Evolutionary conservation across 495 filamentous ascomycete species (phyloP).

Genomic region (Xanthoparmelia taractica): DNA sequence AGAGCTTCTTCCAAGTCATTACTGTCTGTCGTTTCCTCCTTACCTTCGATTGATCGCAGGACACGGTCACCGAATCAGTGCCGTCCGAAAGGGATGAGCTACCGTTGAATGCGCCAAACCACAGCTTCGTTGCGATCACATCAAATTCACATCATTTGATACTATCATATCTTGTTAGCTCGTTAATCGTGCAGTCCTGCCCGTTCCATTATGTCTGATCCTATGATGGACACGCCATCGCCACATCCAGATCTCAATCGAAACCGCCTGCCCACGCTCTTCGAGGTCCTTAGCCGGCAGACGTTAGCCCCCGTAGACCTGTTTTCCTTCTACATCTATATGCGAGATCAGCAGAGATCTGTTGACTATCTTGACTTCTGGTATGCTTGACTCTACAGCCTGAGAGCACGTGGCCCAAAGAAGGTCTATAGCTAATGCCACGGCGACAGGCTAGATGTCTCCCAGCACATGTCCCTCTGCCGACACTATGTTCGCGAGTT

Average conservation of each 20-base stretch:
- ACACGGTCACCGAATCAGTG: background rate
- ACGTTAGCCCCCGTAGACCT: slow-evolving; percentile 91
- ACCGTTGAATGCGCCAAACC: background rate
- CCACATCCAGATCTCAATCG: slow-evolving; percentile 36
- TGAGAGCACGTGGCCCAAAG: background rate
- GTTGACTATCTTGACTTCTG: slow-evolving; percentile 99
- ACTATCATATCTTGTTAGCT: background rate
- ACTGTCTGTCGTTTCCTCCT: background rate
- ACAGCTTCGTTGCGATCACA: background rate
- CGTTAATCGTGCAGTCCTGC: background rate
- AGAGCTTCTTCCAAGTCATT: background rate
- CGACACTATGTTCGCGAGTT: slow-evolving; percentile 96
- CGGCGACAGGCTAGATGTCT: slow-evolving; percentile 82
- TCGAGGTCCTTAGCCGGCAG: slow-evolving; percentile 85
- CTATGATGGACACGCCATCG: slow-evolving; percentile 24
- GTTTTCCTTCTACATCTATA: slow-evolving; percentile 99
- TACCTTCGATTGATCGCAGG: background rate
- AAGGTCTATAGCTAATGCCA: slow-evolving; percentile 10
- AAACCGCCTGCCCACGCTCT: slow-evolving; percentile 85
- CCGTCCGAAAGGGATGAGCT: background rate
- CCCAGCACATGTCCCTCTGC: slow-evolving; percentile 96
- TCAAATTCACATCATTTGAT: background rate
- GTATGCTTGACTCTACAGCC: slow-evolving; percentile 40
- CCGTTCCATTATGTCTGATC: slow-evolving; percentile 10
- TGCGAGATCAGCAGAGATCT: slow-evolving; percentile 95